These are phyloP conservation scores for Ogataea kodamae DNA, from an alignment of 805 yeast species.

Conservation along the genomic window DNA sequence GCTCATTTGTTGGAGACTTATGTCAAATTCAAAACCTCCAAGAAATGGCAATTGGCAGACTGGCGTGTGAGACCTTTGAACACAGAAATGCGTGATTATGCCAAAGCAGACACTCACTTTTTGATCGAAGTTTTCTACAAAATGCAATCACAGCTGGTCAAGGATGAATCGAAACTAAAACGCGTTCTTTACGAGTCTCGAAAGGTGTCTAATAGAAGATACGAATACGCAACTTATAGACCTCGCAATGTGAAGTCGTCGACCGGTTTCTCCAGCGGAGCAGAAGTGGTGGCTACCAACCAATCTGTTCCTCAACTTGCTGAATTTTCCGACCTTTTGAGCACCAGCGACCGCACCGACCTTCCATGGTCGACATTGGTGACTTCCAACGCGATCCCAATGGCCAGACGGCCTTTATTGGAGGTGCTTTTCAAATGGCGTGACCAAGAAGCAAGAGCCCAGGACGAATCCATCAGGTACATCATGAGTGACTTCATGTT, in stretches of 20 bases:
- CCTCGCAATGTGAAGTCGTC: conserved; percentile 28
- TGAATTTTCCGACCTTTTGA: conserved; percentile 26
- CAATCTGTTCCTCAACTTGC: conserved; percentile 29
- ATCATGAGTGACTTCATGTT: conserved; percentile 80
- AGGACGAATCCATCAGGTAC: conserved; percentile 82
- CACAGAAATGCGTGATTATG: conserved; percentile 73
- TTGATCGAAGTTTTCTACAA: conserved; percentile 75
- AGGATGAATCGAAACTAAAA: conserved; percentile 42
- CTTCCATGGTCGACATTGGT: conserved; percentile 65
- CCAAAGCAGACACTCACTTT: conserved; percentile 94
- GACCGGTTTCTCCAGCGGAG: conserved; percentile 14
- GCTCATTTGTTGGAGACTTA: conserved; percentile 78
- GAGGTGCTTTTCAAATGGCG: conserved; percentile 76
- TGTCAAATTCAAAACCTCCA: conserved; percentile 83
- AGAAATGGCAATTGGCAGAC: conserved; percentile 93
- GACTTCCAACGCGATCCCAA: conserved; percentile 60
- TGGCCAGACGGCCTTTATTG: conserved; percentile 50
- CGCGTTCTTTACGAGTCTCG: conserved; percentile 72
- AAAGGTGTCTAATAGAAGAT: conserved; percentile 73
- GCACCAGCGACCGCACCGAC: conserved; percentile 32
- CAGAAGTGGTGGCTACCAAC: conserved; percentile 29
- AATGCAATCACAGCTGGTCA: conserved; percentile 59
- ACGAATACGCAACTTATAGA: conserved; percentile 73
- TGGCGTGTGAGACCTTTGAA: conserved; percentile 91
- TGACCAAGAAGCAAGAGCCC: conserved; percentile 65